Percentiles rank a stretch among this genome's conserved stretches.
These are phyloP conservation scores for Acanthamoeba triangularis DNA, from an alignment of 208 protist genomes.

Conservation along the genomic window DNA sequence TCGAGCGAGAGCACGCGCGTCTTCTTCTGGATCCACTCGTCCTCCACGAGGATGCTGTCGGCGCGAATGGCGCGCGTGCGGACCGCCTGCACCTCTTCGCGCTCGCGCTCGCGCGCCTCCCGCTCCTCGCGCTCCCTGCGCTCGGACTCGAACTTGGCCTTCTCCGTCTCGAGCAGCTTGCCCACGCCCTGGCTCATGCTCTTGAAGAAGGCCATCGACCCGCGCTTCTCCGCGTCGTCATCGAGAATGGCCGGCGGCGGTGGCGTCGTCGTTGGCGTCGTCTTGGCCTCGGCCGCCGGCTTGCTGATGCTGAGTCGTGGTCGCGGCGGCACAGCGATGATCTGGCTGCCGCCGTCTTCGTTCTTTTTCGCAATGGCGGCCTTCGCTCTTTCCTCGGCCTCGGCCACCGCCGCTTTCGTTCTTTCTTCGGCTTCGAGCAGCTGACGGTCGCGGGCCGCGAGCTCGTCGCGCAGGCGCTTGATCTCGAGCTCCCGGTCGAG, in stretches of 20 bases:
- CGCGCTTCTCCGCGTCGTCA: conserved; percentile 51
- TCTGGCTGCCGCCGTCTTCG: not conserved
- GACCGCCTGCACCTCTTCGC: not conserved
- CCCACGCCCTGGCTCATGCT: conserved; percentile 64
- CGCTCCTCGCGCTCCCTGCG: not conserved
- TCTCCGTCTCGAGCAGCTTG: conserved; percentile 37
- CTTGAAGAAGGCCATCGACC: conserved; percentile 60
- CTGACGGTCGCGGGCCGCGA: not conserved
- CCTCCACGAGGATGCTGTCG: conserved; percentile 51
- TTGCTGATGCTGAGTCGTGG: not conserved
- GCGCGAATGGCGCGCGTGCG: conserved; percentile 39
- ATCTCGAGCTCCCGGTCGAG: conserved; percentile 39
- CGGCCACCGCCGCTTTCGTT: not conserved
- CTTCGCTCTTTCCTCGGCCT: conserved; percentile 7
- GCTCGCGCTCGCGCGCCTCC: not conserved
- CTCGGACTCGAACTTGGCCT: conserved; percentile 60
- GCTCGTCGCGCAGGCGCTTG: conserved; percentile 51
- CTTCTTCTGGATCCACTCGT: conserved; percentile 64
- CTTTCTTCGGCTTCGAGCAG: not conserved
- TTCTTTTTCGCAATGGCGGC: not conserved
- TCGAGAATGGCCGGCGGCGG: too few relatives aligned
- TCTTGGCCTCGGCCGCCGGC: not conserved
- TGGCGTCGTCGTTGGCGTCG: not conserved
- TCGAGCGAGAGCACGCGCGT: conserved; percentile 19
- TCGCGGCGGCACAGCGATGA: not conserved